Percentiles rank a stretch among this genome's conserved stretches.
Evolutionary conservation across 257 asterid species (phyloP).

Genomic region (Leonotis leonurus): DNA sequence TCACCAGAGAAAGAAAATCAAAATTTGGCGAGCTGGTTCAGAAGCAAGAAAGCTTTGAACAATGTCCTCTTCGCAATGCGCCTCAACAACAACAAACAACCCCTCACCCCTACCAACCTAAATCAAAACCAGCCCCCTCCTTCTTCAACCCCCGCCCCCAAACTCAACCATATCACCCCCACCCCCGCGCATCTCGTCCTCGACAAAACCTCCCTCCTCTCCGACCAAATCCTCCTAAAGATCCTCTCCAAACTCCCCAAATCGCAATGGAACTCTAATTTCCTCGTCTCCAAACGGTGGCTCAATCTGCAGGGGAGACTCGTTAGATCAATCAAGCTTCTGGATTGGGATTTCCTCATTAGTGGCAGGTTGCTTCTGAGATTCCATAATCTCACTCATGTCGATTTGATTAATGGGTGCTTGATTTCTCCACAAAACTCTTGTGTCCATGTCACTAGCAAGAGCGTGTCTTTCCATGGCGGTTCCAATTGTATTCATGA

Average conservation of each 20-base stretch:
- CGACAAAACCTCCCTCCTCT: slow-evolving; percentile 57
- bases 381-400: slow-evolving; percentile 62
- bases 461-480: too few relatives aligned
- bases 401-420: slow-evolving; percentile 56
- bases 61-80: slow-evolving; percentile 55
- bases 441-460: slow-evolving; percentile 37
- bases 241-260: slow-evolving; percentile 53
- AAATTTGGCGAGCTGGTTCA: slow-evolving; percentile 39
- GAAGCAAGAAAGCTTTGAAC: slow-evolving; percentile 54
- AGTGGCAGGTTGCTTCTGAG: slow-evolving; percentile 61
- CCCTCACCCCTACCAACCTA: slow-evolving; percentile 24
- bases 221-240: slow-evolving; percentile 60
- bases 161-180: slow-evolving; percentile 35
- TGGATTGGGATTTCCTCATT: slow-evolving; percentile 69
- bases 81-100: slow-evolving; percentile 35
- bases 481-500: slow-evolving; percentile 26
- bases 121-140: background rate
- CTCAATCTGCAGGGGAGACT: slow-evolving; percentile 80
- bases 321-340: slow-evolving; percentile 58
- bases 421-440: slow-evolving; percentile 36
- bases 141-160: slow-evolving; percentile 18
- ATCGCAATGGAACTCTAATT: slow-evolving; percentile 49
- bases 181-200: slow-evolving; percentile 31
- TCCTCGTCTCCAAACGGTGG: slow-evolving; percentile 75
- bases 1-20: slow-evolving; percentile 41